Conservation (phyloP, 148 eudicot species). For the Silene uniflora region DNA sequence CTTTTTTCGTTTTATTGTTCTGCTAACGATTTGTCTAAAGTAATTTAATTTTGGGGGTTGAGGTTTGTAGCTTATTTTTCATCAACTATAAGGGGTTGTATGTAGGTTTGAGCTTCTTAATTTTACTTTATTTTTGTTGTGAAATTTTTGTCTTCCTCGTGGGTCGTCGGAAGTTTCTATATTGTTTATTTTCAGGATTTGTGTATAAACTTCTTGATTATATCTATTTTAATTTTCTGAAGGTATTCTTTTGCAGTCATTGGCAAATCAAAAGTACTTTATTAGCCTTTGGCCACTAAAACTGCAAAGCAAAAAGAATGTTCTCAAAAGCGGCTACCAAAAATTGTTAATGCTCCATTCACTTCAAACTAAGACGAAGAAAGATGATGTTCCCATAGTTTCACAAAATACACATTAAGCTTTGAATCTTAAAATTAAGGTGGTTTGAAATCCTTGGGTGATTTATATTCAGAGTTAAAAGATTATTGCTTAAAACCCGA, state of each 20-base stretch:
- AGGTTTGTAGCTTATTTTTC: constrained; percentile 8
- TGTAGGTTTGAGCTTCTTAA: not conserved
- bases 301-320: not conserved
- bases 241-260: not conserved
- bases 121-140: not conserved
- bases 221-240: not conserved
- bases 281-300: not conserved
- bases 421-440: not conserved
- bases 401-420: not conserved
- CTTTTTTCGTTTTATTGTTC: not conserved
- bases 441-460: not conserved
- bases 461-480: not conserved
- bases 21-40: not conserved
- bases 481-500: no score
- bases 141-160: not conserved
- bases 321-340: not conserved
- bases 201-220: not conserved
- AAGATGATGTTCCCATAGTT: not conserved
- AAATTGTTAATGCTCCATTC: not conserved
- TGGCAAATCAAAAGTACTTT: not conserved
- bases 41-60: not conserved
- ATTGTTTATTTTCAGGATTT: not conserved
- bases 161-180: not conserved
- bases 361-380: not conserved
- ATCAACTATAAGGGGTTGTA: not conserved